phyloP scores from a whole-genome alignment of 2,329 filamentous ascomycete genomes.

The Phoma sp. region DNA sequence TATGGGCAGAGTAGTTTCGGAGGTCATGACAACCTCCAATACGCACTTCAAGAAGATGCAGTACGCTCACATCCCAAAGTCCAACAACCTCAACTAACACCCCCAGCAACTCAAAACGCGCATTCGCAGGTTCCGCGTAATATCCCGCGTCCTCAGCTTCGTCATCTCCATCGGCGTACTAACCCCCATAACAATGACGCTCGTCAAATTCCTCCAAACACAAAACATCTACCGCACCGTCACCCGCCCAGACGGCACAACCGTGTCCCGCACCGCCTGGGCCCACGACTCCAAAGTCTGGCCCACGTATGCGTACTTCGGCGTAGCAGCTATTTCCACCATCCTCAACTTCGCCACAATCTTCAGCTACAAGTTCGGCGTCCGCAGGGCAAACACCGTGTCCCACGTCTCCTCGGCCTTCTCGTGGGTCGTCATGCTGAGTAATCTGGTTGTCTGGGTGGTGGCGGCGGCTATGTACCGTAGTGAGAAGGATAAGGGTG shows the following conservation, averaged over 20 bases:
- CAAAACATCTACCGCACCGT: constrained; percentile 36
- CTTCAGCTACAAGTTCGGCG: constrained; percentile 41
- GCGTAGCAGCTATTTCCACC: constrained; percentile 38
- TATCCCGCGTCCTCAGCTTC: constrained; percentile 46
- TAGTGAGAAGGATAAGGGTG: constrained; percentile 45
- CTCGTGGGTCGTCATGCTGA: constrained; percentile 36
- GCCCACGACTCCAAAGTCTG: constrained; percentile 46
- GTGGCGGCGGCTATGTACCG: constrained; percentile 46
- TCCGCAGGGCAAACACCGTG: constrained; percentile 45
- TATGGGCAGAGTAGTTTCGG: constrained; percentile 16
- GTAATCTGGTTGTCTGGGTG: constrained; percentile 49
- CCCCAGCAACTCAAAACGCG: constrained; percentile 44
- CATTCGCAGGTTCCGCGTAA: constrained; percentile 49
- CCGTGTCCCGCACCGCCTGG: constrained; percentile 49
- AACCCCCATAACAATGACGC: constrained; percentile 46
- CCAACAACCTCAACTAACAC: constrained; percentile 4
- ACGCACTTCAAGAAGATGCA: constrained; percentile 26
- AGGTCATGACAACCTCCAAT: constrained; percentile 28
- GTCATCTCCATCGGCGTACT: constrained; percentile 47
- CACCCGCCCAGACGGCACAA: constrained; percentile 20
- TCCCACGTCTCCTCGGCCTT: constrained; percentile 39
- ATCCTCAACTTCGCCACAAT: constrained; percentile 47
- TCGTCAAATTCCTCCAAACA: constrained; percentile 50
- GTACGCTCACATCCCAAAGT: constrained; percentile 19
- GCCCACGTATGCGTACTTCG: constrained; percentile 53